Conservation (phyloP, 306 rosid species). For the Quillaja saponaria region DNA sequence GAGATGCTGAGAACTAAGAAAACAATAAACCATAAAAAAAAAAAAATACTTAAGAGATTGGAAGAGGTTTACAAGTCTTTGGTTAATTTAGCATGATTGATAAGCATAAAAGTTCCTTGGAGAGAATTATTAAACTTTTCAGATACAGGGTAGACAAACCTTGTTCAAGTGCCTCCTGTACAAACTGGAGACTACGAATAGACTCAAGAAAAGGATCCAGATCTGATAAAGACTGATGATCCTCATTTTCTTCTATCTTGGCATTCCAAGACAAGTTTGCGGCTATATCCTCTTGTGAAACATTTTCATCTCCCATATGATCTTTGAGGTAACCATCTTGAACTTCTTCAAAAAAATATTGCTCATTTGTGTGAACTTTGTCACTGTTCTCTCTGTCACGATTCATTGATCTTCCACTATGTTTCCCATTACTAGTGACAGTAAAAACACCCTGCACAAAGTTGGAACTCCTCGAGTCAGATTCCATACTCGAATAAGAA, state of each 20-base stretch:
- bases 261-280: slow-evolving; percentile 50
- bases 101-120: slow-evolving; percentile 14
- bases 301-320: slow-evolving; percentile 51
- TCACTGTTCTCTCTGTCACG: slow-evolving; percentile 56
- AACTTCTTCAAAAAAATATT: slow-evolving; percentile 47
- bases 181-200: slow-evolving; percentile 63
- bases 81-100: too few relatives aligned
- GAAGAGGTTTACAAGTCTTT: too few relatives aligned
- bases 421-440: slow-evolving; percentile 61
- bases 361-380: slow-evolving; percentile 58
- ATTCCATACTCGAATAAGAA: slow-evolving; percentile 79
- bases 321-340: slow-evolving; percentile 55
- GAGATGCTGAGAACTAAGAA: too few relatives aligned
- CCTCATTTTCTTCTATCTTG: slow-evolving; percentile 53
- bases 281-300: slow-evolving; percentile 48
- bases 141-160: slow-evolving; percentile 50
- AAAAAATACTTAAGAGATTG: too few relatives aligned
- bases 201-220: slow-evolving; percentile 72
- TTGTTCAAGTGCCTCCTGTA: slow-evolving; percentile 75
- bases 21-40: too few relatives aligned
- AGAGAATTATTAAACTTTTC: slow-evolving; percentile 5
- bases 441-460: slow-evolving; percentile 49
- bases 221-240: slow-evolving; percentile 40
- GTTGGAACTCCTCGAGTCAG: slow-evolving; percentile 90
- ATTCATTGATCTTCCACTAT: slow-evolving; percentile 44